Base-by-base conservation (phyloP, 2,329 filamentous ascomycete genomes). In the Fusarium sp. region DNA sequence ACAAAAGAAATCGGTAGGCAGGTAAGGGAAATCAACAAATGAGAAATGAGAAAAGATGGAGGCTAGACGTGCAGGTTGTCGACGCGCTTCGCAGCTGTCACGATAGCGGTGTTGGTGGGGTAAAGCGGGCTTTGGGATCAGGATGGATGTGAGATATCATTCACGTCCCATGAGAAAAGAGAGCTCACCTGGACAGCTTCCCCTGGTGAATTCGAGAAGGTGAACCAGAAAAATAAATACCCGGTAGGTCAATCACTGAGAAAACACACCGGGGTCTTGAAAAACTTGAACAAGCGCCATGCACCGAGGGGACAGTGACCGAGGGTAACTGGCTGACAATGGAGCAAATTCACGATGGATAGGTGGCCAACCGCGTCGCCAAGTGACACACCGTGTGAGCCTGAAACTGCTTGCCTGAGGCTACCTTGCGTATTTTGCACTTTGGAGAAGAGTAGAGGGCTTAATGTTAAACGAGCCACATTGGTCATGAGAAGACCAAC, bases 41-140 rank as follows among this genome's bases (percentile, higher is more conserved):
- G 27, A 43, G 9, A 54, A 64, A 20, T 40, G 20, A 30, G 32
- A 52, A 38, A 43, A 43, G 37, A 17, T 37, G 25, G 43, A n/a
- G 60, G 22, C 43, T 38, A 25, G 30, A 45, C 56, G 61, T 59
- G 57, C 25, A 45, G 56, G 59, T 38, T 27, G 57, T 70, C 45
- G 35, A 47, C 15, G 43, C 57, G 43, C 59, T 60, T 47, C 43
- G 33, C 40, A 66, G 72, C 63, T 63, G 65, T 73, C 61, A 73
- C 70, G 73, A 73, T 54, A 72, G 35, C 20, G 35, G 59, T 38
- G 45, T 63, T 68, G 63, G 74, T 66, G 73, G 71, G 69, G 76
- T 67, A 63, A 60, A 15, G 43, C 45, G 56, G 59, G 57, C 47
- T 61, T 62, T 70, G 62, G 47, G 47, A 70, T 62, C 57, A 40